These are phyloP conservation scores for Lachancea waltii DNA, from an alignment of 805 yeast species.

Conservation along the genomic window DNA sequence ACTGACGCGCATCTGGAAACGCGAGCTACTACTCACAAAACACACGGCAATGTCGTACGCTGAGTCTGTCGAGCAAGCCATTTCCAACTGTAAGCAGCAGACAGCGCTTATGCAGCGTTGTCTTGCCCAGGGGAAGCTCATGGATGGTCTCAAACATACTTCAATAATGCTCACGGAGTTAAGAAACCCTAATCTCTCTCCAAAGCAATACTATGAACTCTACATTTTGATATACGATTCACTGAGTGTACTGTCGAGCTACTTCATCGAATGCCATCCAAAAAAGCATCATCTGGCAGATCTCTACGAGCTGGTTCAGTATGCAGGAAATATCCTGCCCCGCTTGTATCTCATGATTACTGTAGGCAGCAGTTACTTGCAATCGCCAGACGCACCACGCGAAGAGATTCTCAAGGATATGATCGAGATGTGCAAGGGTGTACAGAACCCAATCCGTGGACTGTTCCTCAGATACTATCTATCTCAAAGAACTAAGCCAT, in stretches of 20 bases:
- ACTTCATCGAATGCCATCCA: conserved; percentile 61
- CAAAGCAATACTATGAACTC: conserved; percentile 89
- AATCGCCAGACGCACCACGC: conserved; percentile 68
- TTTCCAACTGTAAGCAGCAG: conserved; percentile 53
- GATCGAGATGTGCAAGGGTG: conserved; percentile 97
- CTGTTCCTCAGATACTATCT: conserved; percentile 83
- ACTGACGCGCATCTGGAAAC: too few relatives aligned
- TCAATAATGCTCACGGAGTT: conserved; percentile 76
- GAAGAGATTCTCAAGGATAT: conserved; percentile 87
- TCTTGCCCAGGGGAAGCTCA: conserved; percentile 58
- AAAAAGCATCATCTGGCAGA: conserved; percentile 71
- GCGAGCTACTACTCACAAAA: not conserved
- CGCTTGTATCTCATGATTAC: conserved; percentile 91
- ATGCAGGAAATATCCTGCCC: conserved; percentile 90
- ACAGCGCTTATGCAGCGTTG: conserved; percentile 69
- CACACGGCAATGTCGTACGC: conserved; percentile 21
- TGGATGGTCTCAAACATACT: conserved; percentile 86
- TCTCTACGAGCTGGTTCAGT: conserved; percentile 89
- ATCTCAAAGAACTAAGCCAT: conserved; percentile 66
- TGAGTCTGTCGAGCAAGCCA: conserved; percentile 24
- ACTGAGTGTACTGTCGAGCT: conserved; percentile 57
- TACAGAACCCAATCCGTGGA: conserved; percentile 92
- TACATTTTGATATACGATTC: conserved; percentile 83
- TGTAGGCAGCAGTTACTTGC: conserved; percentile 85
- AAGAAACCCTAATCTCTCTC: conserved; percentile 65